Evolutionary conservation across 306 rosid species (phyloP).

Genomic region (Sicyos baderoa): DNA sequence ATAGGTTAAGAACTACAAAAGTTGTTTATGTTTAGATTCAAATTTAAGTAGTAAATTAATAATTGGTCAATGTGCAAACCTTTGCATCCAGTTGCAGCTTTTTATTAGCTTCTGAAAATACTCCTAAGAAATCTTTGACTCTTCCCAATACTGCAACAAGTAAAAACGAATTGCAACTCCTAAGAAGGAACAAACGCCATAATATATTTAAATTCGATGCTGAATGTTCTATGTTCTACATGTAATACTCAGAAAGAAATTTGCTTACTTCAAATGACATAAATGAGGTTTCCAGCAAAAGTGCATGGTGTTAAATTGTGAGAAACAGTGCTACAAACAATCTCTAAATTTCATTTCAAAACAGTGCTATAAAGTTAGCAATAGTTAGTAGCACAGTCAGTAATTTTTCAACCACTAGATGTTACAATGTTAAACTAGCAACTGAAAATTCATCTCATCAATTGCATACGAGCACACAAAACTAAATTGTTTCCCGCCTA

Average conservation of each 20-base stretch:
- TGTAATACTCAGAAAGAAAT: neutral
- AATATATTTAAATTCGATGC: neutral
- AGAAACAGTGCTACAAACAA: constrained; percentile 7
- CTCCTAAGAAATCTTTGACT: constrained; percentile 53
- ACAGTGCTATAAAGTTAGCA: neutral
- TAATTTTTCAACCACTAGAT: neutral
- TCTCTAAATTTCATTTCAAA: neutral
- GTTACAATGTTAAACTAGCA: constrained; percentile 8
- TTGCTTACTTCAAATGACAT: neutral
- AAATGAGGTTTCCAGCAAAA: neutral
- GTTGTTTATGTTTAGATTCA: neutral
- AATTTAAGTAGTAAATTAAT: neutral
- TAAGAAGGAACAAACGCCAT: neutral
- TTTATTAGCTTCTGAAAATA: constrained; percentile 68
- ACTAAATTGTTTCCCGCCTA: neutral
- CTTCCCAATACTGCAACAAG: constrained; percentile 38
- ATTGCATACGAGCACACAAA: neutral
- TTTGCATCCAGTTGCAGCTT: constrained; percentile 47
- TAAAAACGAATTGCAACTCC: constrained; percentile 12
- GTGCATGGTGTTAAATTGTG: neutral
- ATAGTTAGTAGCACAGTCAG: neutral
- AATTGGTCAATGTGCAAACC: constrained; percentile 37
- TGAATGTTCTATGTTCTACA: neutral
- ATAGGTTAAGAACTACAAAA: neutral
- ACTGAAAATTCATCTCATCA: neutral